Conservation (phyloP, 345 rosid genomes). For the Viola odorata region DNA sequence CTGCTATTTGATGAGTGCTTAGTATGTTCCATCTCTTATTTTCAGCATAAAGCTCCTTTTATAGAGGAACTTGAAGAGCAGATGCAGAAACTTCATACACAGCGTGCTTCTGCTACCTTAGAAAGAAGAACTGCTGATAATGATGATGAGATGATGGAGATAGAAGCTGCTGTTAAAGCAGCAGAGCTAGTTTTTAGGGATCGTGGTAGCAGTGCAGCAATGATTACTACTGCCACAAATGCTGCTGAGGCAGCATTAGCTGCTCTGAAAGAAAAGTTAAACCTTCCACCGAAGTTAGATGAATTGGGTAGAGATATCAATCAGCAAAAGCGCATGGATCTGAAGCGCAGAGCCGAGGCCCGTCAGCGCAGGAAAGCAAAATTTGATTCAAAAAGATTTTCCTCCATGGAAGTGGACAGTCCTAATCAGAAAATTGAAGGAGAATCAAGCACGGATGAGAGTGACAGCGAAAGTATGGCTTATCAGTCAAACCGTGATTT, state of each 20-base stretch:
- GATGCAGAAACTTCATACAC: conserved; percentile 74
- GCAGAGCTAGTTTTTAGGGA: conserved; percentile 57
- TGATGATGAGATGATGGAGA: conserved; percentile 77
- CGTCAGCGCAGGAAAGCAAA: conserved; percentile 62
- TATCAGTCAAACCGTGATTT: conserved; percentile 59
- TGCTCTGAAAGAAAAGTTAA: conserved; percentile 50
- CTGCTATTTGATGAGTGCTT: background rate
- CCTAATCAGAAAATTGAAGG: conserved; percentile 72
- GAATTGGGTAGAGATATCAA: conserved; percentile 92
- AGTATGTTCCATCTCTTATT: conserved; percentile 5
- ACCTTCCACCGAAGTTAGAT: conserved; percentile 71
- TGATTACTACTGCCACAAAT: conserved; percentile 55
- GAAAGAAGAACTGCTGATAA: conserved; percentile 85
- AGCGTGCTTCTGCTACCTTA: conserved; percentile 56
- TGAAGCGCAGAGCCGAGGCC: conserved; percentile 75
- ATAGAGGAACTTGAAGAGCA: conserved; percentile 88
- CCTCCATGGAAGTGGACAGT: conserved; percentile 60
- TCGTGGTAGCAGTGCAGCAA: conserved; percentile 52
- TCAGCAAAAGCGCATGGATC: conserved; percentile 78
- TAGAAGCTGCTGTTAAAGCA: conserved; percentile 83
- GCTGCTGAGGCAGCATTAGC: conserved; percentile 77
- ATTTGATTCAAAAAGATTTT: conserved; percentile 63
- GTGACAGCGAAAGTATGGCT: conserved; percentile 81
- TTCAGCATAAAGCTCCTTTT: conserved; percentile 75
- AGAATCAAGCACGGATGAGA: conserved; percentile 96